Base-by-base conservation (phyloP, 2,329 filamentous ascomycete genomes). In the Cercospora zeae-maydis region DNA sequence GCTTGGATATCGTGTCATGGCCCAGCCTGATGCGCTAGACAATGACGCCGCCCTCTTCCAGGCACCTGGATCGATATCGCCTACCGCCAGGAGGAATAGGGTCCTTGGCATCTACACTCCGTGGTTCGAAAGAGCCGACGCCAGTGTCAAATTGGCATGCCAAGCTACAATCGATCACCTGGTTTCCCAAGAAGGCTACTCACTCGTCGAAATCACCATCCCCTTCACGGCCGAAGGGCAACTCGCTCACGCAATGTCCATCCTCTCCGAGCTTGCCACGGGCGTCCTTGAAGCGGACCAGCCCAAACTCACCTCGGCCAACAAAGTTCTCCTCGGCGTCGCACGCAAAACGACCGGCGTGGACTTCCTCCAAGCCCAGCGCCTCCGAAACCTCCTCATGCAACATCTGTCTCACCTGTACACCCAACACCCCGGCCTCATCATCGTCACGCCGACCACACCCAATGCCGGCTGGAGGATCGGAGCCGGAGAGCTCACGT, bases 1-100 rank as follows among this genome's bases (percentile, higher is more conserved):
- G 65, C 82, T 92, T 58, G 88, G 90, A n/a, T 97, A 95, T 78
- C 87, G 90, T 55, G 75, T 90, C 70, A 92, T 96, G 83, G 84
- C 90, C 1, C 83, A 86, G 58, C 89, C 91, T 0, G 84, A 96
- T 70, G 84, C 88, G 0, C 76, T 81, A 2, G 83, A 88, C 73
- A 79, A 82, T 0, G 76, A 82, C 7, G 88, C 89, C 16, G 77
- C 83, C 7, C 78, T 82, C 13, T 95, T 96, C 74, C 83, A 84
- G 0, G 81, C 86, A 5, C 76, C 80, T 39, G 21, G 37, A 33
- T 55, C 59, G 4, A 9, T 52, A 13, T 42, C 52, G 7, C 30
- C 39, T 4, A 21, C 37, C 11, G 21, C 49, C 27, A 45, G 36
- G 21, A 59, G 72, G 8, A 81, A 80, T 66, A 88, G 88, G 70